phyloP scores from a whole-genome alignment of 768 basidiomycete species.

The Pluteus cervinus region DNA sequence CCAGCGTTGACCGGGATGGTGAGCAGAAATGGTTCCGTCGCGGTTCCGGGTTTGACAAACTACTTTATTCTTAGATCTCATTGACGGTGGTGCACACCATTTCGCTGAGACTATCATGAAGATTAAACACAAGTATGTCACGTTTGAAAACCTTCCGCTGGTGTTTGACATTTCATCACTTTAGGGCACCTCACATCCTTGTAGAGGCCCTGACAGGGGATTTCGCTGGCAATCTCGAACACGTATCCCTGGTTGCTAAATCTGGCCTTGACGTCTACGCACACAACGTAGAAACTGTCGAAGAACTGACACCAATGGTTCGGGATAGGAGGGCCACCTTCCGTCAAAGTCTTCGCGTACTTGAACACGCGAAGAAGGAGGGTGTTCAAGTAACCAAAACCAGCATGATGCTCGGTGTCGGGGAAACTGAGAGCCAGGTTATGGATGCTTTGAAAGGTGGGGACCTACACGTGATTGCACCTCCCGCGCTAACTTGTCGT shows the following conservation, averaged over 20 bases:
- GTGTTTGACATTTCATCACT: conserved; percentile 4
- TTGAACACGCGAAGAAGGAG: conserved; percentile 77
- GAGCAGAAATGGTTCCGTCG: conserved; percentile 15
- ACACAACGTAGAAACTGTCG: conserved; percentile 96
- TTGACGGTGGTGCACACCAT: conserved; percentile 88
- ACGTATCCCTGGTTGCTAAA: conserved; percentile 77
- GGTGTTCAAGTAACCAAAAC: conserved; percentile 93
- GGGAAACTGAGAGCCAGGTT: conserved; percentile 82
- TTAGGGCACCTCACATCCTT: conserved; percentile 88
- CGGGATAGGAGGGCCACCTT: conserved; percentile 93
- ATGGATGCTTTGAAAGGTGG: conserved; percentile 77
- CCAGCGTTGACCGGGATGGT: conserved; percentile 97
- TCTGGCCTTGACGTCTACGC: conserved; percentile 98
- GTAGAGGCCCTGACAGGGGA: conserved; percentile 97
- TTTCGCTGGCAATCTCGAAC: conserved; percentile 73
- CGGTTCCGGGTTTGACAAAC: background rate
- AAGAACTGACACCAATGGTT: conserved; percentile 89
- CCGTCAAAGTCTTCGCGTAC: conserved; percentile 74
- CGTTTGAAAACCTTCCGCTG: background rate
- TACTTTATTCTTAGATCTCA: conserved; percentile 55
- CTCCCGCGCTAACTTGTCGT: too few relatives aligned
- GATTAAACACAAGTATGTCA: conserved; percentile 86
- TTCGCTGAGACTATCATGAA: conserved; percentile 94
- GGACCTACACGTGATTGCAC: too few relatives aligned
- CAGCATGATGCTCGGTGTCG: conserved; percentile 97